phyloP scores from a whole-genome alignment of 225 moss, liverwort and hornwort genomes.

The Rhytidiadelphus loreus region DNA sequence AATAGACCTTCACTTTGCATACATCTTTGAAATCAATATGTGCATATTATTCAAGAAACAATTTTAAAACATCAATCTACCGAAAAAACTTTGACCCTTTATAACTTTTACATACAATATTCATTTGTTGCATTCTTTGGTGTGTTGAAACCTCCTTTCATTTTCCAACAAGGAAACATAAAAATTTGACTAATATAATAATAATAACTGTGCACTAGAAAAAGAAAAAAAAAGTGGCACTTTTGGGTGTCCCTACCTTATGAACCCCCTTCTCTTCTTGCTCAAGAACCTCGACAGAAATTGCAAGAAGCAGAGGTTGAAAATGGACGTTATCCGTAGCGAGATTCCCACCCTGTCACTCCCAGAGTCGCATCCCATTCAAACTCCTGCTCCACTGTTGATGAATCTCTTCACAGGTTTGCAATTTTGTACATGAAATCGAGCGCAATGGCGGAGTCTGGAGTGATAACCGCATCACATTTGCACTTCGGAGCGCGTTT shows the following conservation, averaged over 20 bases:
- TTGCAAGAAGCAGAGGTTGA: neutral
- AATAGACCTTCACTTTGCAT: rapidly evolving
- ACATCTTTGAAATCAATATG: neutral
- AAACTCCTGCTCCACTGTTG: no score
- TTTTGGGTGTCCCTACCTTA: neutral
- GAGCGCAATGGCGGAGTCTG: neutral
- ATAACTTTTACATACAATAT: neutral
- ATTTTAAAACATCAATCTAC: neutral
- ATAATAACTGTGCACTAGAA: neutral
- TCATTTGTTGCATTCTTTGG: neutral
- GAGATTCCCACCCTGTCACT: neutral
- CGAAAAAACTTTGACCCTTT: neutral
- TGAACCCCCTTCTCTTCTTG: neutral
- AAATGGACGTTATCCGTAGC: constrained; percentile 11
- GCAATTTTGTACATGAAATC: neutral
- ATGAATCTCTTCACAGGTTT: neutral
- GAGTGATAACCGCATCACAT: neutral
- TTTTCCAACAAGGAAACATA: neutral
- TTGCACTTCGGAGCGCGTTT: neutral
- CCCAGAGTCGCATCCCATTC: neutral
- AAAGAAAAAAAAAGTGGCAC: neutral
- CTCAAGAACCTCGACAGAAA: neutral
- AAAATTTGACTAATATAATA: neutral
- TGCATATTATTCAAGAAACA: neutral
- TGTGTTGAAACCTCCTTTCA: neutral